These are phyloP conservation scores for Santalum album DNA, from an alignment of 164 flowering plant species.

Conservation along the genomic window DNA sequence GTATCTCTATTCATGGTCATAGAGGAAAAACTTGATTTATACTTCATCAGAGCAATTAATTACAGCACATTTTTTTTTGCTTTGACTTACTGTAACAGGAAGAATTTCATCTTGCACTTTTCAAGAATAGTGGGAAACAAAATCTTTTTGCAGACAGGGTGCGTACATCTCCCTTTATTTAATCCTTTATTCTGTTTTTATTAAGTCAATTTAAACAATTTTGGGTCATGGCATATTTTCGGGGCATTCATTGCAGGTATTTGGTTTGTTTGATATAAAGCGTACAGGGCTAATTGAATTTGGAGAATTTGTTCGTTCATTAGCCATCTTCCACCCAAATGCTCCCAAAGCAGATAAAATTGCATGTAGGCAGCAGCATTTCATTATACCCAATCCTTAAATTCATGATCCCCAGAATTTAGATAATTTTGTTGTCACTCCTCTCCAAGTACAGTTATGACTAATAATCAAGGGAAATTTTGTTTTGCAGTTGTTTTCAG, in stretches of 20 bases:
- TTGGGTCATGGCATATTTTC: constrained; percentile 1
- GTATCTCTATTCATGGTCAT: constrained; percentile 21
- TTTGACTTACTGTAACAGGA: constrained; percentile 30
- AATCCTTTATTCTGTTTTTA: background rate
- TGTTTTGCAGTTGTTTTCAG: constrained; percentile 61
- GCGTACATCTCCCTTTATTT: constrained; percentile 3
- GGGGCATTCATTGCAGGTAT: constrained; percentile 36
- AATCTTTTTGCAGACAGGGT: constrained; percentile 81
- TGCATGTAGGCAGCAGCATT: constrained; percentile 35
- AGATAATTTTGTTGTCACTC: background rate
- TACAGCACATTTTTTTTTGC: background rate
- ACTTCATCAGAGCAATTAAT: background rate
- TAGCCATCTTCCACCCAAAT: constrained; percentile 67
- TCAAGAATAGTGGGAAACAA: constrained; percentile 37
- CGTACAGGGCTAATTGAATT: constrained; percentile 68
- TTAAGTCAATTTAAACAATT: background rate
- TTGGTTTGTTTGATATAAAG: constrained; percentile 65
- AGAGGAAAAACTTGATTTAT: background rate
- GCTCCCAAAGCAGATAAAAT: constrained; percentile 57
- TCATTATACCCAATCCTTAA: background rate
- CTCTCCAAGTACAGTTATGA: background rate
- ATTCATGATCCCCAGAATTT: background rate
- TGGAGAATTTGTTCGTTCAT: constrained; percentile 69
- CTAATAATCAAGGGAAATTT: constrained; percentile 4
- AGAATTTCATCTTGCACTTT: constrained; percentile 72